Evolutionary conservation across 2,329 filamentous ascomycete species (phyloP).

Genomic region (Phoma sp.): DNA sequence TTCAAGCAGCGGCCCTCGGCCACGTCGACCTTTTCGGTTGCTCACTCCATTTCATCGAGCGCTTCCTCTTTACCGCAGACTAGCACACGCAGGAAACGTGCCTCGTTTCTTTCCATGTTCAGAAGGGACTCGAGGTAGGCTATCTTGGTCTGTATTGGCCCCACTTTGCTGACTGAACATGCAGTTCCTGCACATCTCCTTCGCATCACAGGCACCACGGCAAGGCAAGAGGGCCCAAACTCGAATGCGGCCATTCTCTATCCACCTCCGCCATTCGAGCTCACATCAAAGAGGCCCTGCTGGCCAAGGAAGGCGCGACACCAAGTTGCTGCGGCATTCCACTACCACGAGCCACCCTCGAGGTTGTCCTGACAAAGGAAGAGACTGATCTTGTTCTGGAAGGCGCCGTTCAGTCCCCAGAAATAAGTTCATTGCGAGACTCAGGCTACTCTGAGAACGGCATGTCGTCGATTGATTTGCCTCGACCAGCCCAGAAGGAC

Average conservation of each 20-base stretch:
- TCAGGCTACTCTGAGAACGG: conserved; percentile 40
- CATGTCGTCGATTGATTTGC: conserved; percentile 31
- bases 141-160: not conserved
- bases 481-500: conserved; percentile 12
- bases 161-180: conserved; percentile 23
- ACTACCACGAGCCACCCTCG: conserved; percentile 50
- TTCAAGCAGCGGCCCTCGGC: conserved; percentile 31
- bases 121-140: conserved; percentile 40
- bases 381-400: conserved; percentile 44
- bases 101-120: conserved; percentile 42
- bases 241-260: conserved; percentile 43
- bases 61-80: conserved; percentile 28
- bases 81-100: conserved; percentile 36
- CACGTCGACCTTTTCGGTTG: conserved; percentile 30
- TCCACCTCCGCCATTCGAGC: conserved; percentile 36
- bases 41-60: conserved; percentile 32
- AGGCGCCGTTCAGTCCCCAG: conserved; percentile 22
- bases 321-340: conserved; percentile 53
- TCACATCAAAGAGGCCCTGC: conserved; percentile 47
- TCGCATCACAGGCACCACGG: conserved; percentile 34
- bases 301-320: conserved; percentile 36
- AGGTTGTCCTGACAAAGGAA: conserved; percentile 48
- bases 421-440: conserved; percentile 26
- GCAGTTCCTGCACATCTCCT: conserved; percentile 36
- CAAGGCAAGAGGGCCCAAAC: conserved; percentile 33